Conservation (phyloP, 352 stramenopile genomes). For the Sclerospora graminicola region DNA sequence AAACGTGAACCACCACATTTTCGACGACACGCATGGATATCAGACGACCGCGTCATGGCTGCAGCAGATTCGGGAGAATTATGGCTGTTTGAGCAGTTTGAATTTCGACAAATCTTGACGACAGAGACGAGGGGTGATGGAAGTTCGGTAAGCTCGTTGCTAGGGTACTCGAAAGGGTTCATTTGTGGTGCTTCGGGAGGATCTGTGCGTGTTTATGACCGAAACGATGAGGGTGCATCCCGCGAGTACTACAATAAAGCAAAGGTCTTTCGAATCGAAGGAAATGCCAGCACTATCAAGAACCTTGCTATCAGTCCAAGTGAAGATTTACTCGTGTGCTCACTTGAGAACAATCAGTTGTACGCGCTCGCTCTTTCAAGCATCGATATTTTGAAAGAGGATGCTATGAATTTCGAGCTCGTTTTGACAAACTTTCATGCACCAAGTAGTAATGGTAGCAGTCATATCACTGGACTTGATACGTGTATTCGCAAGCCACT, state of each 20-base stretch:
- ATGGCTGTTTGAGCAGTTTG: slow-evolving; percentile 89
- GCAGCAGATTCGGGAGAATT: slow-evolving; percentile 85
- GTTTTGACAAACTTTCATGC: slow-evolving; percentile 84
- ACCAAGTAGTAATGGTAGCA: slow-evolving; percentile 40
- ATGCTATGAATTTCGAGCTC: slow-evolving; percentile 90
- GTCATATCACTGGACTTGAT: slow-evolving; percentile 86
- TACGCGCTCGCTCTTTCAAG: slow-evolving; percentile 86
- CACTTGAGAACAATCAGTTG: slow-evolving; percentile 84
- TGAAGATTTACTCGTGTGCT: slow-evolving; percentile 85
- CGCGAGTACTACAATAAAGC: slow-evolving; percentile 87
- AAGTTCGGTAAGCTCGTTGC: slow-evolving; percentile 72
- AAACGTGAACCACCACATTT: no score
- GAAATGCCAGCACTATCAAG: slow-evolving; percentile 64
- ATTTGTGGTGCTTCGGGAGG: slow-evolving; percentile 70
- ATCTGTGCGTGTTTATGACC: slow-evolving; percentile 75
- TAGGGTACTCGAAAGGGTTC: slow-evolving; percentile 87
- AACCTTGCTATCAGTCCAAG: slow-evolving; percentile 83
- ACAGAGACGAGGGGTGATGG: slow-evolving; percentile 52
- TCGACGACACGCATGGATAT: slow-evolving; percentile 89
- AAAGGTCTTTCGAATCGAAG: slow-evolving; percentile 84
- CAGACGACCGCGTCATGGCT: slow-evolving; percentile 85
- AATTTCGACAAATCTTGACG: slow-evolving; percentile 83
- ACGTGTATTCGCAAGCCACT: no score
- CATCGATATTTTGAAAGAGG: slow-evolving; percentile 88
- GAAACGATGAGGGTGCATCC: slow-evolving; percentile 56